Base-by-base conservation (phyloP, 2,329 filamentous ascomycete species). In the Xylariales sp. region DNA sequence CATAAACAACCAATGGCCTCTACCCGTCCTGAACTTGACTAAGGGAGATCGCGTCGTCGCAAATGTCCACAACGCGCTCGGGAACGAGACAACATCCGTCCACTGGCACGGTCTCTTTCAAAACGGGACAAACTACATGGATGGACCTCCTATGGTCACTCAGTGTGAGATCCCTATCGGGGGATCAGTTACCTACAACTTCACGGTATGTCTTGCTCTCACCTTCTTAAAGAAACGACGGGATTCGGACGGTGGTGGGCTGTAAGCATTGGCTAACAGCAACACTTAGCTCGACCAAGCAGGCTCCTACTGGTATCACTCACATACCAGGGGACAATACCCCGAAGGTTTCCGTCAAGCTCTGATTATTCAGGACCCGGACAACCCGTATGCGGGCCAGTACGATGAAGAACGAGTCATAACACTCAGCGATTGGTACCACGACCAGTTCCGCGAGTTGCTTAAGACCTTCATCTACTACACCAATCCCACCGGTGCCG, bases 231-330 rank as follows among this genome's bases (percentile, higher is more conserved):
- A 5, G n/a, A 14, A n/a, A n/a, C n/a, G n/a, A n/a, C n/a, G n/a
- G n/a, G n/a, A n/a, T n/a, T n/a, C n/a, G n/a, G n/a, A n/a, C n/a
- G n/a, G n/a, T n/a, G n/a, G n/a, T n/a, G n/a, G n/a, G n/a, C n/a
- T n/a, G n/a, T n/a, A n/a, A n/a, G n/a, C n/a, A n/a, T n/a, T n/a
- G n/a, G 17, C n/a, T 23, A 10, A 35, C 14, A 15, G 14, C 14
- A 15, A 8, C 5, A 6, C 27, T 8, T 21, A 72, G 82, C 57
- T 73, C 38, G 53, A 78, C 33, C 83, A 87, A 63, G 72, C 81
- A 0, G 85, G 85, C 20, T 85, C 83, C 2, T 89, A 87, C 59
- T 89, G 85, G 85, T 90, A 89, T 48, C 83, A 88, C 55, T 83
- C 79, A 4, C 83, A 88, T 53, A 70, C 72, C 16, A 68, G 70